Conservation (phyloP, 2,329 filamentous ascomycete species). For the Diplodia sapinea region DNA sequence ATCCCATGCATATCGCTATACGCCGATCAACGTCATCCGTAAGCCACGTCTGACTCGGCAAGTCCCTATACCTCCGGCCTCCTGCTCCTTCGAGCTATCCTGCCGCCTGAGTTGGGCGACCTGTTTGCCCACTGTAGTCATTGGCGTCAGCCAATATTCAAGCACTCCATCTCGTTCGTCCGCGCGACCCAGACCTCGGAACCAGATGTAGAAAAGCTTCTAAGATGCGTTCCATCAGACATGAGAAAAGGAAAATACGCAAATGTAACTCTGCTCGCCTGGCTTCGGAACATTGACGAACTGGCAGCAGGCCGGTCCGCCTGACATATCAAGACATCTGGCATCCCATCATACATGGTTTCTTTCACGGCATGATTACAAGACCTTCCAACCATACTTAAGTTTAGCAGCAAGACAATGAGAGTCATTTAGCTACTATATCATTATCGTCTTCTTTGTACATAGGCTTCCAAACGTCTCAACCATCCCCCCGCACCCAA, state of each 20-base stretch:
- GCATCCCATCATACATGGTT: not conserved
- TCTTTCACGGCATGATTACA: not conserved
- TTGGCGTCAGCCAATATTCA: conserved; percentile 9
- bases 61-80: not conserved
- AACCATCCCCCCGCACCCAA: not conserved
- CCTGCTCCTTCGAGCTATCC: not conserved
- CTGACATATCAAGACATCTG: not conserved
- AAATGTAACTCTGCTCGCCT: not conserved
- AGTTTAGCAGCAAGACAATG: not conserved
- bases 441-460: not conserved
- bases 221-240: not conserved
- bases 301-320: not conserved
- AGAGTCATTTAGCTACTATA: no score
- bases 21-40: not conserved
- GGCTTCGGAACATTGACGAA: not conserved
- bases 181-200: not conserved
- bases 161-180: not conserved
- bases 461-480: not conserved
- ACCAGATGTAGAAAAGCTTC: not conserved
- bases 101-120: not conserved
- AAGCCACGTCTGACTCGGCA: not conserved
- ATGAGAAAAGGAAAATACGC: not conserved
- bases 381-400: not conserved
- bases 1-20: not conserved
- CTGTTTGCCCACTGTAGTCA: not conserved